Percentiles rank a stretch among this genome's conserved stretches.
These are phyloP conservation scores for Amanita muscaria DNA, from an alignment of 768 basidiomycete species.

Conservation along the genomic window DNA sequence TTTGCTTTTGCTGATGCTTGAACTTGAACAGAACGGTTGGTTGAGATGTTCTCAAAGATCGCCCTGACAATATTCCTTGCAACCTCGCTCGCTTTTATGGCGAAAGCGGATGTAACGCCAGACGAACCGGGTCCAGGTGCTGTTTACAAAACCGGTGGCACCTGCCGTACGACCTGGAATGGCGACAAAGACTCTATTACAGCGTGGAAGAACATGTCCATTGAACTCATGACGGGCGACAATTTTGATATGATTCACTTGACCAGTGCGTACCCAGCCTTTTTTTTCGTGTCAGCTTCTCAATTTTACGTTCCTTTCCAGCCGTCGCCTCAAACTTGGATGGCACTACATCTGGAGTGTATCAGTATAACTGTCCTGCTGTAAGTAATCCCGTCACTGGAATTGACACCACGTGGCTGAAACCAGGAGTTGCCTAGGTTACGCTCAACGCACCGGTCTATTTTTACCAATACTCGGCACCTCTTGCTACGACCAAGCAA, in stretches of 20 bases:
- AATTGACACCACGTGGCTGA: background rate
- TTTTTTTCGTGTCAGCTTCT: background rate
- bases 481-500: slow-evolving; percentile 27
- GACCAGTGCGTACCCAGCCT: slow-evolving; percentile 39
- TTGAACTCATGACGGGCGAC: slow-evolving; percentile 74
- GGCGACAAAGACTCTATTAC: slow-evolving; percentile 43
- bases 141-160: slow-evolving; percentile 44
- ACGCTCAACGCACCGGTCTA: slow-evolving; percentile 58
- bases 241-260: slow-evolving; percentile 63
- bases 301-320: slow-evolving; percentile 19
- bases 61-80: slow-evolving; percentile 30
- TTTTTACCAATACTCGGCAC: slow-evolving; percentile 69
- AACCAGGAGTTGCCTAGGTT: slow-evolving; percentile 34
- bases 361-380: slow-evolving; percentile 55
- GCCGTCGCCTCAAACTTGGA: slow-evolving; percentile 56
- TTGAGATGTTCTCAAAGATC: slow-evolving; percentile 29
- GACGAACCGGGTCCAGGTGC: slow-evolving; percentile 50
- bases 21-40: too few species aligned
- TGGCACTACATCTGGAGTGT: slow-evolving; percentile 46
- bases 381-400: slow-evolving; percentile 27
- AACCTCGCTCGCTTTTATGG: slow-evolving; percentile 27
- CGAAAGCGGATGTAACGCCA: slow-evolving; percentile 52
- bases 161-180: slow-evolving; percentile 52
- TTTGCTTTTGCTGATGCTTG: too few species aligned
- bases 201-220: slow-evolving; percentile 61